Conservation (phyloP, 495 filamentous ascomycete genomes). For the Neurospora intermedia region DNA sequence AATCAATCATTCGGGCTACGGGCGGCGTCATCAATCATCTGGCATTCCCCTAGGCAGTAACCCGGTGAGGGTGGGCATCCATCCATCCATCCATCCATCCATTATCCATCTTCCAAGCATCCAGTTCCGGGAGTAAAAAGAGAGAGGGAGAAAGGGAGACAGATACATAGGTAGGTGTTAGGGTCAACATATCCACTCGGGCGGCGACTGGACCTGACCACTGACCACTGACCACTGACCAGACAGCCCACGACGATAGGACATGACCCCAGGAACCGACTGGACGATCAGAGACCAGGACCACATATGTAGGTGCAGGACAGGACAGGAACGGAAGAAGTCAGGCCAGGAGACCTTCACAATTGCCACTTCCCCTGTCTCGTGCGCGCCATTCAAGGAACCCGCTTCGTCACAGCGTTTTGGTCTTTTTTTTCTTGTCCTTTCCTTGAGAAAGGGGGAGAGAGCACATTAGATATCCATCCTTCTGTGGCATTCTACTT, state of each 20-base stretch:
- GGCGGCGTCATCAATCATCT: not conserved
- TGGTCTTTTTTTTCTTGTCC: not conserved
- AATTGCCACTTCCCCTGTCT: conserved; percentile 18
- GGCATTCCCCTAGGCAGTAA: not conserved
- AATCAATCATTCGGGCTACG: not conserved
- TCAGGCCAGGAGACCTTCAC: not conserved
- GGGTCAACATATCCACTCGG: conserved; percentile 7
- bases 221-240: not conserved
- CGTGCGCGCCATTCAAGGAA: conserved; percentile 12
- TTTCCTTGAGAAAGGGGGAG: not conserved
- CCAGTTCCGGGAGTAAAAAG: too few relatives aligned
- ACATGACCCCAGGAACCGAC: not conserved
- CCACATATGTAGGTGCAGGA: not conserved
- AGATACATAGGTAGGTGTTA: not conserved
- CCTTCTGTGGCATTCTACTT: not conserved
- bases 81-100: not conserved
- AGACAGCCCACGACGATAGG: not conserved
- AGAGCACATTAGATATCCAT: not conserved
- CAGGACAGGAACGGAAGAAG: not conserved
- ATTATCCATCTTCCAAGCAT: too few relatives aligned
- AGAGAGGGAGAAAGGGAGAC: too few relatives aligned
- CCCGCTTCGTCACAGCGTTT: conserved; percentile 7
- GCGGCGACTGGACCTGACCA: conserved; percentile 1
- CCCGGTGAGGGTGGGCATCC: not conserved
- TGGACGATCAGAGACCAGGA: not conserved